A percentile compares a stretch with the other conserved stretches of the same genome.
Evolutionary conservation across 148 eudicot genomes (phyloP).

Genomic region (Rhododendron ferrugineum): DNA sequence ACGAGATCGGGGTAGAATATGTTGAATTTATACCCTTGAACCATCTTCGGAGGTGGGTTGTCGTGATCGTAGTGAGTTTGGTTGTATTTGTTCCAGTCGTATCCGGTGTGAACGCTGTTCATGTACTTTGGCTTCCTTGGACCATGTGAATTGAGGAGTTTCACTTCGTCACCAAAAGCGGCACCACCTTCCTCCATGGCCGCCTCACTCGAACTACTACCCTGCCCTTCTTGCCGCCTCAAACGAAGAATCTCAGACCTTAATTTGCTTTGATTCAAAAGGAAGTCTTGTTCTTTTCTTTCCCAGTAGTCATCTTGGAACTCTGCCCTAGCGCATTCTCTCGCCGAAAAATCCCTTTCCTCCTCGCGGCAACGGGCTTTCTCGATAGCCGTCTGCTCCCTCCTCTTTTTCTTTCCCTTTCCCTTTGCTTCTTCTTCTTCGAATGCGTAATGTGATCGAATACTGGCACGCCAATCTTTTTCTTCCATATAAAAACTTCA

Average conservation of each 20-base stretch:
- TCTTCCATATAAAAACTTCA: no score
- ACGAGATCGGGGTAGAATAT: constrained; percentile 94
- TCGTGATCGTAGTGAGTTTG: constrained; percentile 66
- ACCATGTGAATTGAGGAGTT: constrained; percentile 71
- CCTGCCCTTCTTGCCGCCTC: no score
- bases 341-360: no score
- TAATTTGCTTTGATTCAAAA: no score
- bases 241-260: no score
- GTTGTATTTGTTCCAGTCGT: constrained; percentile 59
- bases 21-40: constrained; percentile 94
- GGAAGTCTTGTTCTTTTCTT: no score
- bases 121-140: constrained; percentile 94
- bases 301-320: no score
- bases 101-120: constrained; percentile 93
- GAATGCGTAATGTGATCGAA: neutral
- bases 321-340: no score
- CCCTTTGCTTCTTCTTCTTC: neutral
- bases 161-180: constrained; percentile 79
- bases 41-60: constrained; percentile 90
- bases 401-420: neutral
- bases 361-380: no score
- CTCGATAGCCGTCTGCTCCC: no score
- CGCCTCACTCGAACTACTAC: no score
- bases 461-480: no score
- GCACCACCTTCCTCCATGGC: constrained; percentile 88